Percentiles rank a stretch among this genome's conserved stretches.
phyloP scores from a whole-genome alignment of 2,329 filamentous ascomycete species.

The Diaporthe velutina region DNA sequence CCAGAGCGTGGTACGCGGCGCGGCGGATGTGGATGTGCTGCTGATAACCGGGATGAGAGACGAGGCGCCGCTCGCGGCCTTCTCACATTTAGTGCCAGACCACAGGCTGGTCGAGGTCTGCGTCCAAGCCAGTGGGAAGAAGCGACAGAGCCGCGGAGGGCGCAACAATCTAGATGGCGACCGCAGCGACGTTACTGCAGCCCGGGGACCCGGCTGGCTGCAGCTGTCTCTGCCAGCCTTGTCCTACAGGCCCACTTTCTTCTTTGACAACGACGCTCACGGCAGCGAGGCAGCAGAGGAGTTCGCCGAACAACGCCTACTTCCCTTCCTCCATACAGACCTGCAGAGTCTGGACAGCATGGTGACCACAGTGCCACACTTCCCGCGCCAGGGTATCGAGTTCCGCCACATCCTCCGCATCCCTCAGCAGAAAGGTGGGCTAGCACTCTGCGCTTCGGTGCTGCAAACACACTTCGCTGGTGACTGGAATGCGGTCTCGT shows the following conservation, averaged over 20 bases:
- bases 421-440: constrained; percentile 61
- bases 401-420: constrained; percentile 73
- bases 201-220: no score
- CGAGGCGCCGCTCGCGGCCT: constrained; percentile 64
- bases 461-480: constrained; percentile 59
- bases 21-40: constrained; percentile 63
- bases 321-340: constrained; percentile 61
- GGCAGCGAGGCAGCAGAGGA: constrained; percentile 53
- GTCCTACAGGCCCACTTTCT: constrained; percentile 55
- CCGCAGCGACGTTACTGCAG: constrained; percentile 35
- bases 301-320: constrained; percentile 58
- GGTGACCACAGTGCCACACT: constrained; percentile 62
- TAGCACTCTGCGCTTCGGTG: constrained; percentile 64
- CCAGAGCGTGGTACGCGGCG: constrained; percentile 55
- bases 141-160: constrained; percentile 52
- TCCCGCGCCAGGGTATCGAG: constrained; percentile 62
- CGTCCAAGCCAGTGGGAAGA: constrained; percentile 56
- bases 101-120: constrained; percentile 67
- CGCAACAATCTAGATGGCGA: constrained; percentile 37
- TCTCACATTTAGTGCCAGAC: constrained; percentile 67
- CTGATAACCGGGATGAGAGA: constrained; percentile 76
- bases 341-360: constrained; percentile 61
- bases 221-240: no score
- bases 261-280: constrained; percentile 64
- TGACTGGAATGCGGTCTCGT: constrained; percentile 60